Percentiles rank a stretch among this genome's conserved stretches.
These are phyloP conservation scores for Massariosphaeria phaeospora DNA, from an alignment of 495 filamentous ascomycete genomes.

Conservation along the genomic window DNA sequence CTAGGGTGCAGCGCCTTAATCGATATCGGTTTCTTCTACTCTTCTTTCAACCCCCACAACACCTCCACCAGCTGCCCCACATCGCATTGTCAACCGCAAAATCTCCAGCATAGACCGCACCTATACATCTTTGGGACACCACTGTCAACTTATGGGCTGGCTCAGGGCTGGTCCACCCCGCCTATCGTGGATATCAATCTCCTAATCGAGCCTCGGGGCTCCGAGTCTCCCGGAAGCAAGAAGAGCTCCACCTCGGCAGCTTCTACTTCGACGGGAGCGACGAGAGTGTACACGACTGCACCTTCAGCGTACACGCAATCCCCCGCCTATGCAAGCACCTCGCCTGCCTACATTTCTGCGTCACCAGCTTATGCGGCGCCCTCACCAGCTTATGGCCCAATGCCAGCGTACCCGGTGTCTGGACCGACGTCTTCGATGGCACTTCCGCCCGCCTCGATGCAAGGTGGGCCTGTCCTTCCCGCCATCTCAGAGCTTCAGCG, in stretches of 20 bases:
- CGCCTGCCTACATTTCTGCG: slow-evolving; percentile 19
- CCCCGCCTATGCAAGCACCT: slow-evolving; percentile 23
- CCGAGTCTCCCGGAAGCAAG: slow-evolving; percentile 58
- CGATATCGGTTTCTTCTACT: slow-evolving; percentile 11
- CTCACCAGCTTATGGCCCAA: slow-evolving; percentile 20
- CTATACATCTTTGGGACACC: slow-evolving; percentile 2
- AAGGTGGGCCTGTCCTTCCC: slow-evolving; percentile 29
- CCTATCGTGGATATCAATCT: slow-evolving; percentile 88
- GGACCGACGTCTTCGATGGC: slow-evolving; percentile 6
- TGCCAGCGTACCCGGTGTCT: slow-evolving; percentile 22
- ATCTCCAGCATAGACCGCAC: neutral
- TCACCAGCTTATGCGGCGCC: slow-evolving; percentile 29
- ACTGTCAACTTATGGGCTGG: slow-evolving; percentile 32
- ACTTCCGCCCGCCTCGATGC: slow-evolving; percentile 13
- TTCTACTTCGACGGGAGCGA: slow-evolving; percentile 28
- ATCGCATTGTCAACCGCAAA: neutral
- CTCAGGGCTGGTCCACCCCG: slow-evolving; percentile 39
- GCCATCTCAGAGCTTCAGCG: slow-evolving; percentile 28
- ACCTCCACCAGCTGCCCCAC: slow-evolving; percentile 1
- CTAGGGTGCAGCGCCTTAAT: slow-evolving; percentile 20
- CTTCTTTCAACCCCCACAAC: slow-evolving; percentile 16
- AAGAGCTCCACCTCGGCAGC: slow-evolving; percentile 33
- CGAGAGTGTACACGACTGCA: slow-evolving; percentile 28
- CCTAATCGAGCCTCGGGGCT: slow-evolving; percentile 72
- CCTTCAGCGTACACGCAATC: slow-evolving; percentile 32